These are phyloP conservation scores for Termitomyces bulborhizus DNA, from an alignment of 768 basidiomycete genomes.

Conservation along the genomic window DNA sequence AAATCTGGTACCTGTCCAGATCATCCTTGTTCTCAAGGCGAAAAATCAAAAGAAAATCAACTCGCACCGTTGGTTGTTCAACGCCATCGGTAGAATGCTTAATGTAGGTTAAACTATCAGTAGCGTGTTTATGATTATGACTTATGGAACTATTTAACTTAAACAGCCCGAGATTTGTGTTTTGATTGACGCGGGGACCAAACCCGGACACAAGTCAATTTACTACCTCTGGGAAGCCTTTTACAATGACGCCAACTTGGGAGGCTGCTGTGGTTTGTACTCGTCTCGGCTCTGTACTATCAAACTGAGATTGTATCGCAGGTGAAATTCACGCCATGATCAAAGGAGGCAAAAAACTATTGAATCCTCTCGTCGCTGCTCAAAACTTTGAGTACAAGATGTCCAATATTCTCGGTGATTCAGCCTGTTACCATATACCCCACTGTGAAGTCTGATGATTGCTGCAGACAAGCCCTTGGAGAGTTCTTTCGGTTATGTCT, in stretches of 20 bases:
- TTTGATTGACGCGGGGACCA: slow-evolving; percentile 92
- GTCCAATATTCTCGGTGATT: slow-evolving; percentile 86
- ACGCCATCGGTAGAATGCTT: slow-evolving; percentile 80
- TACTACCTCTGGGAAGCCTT: slow-evolving; percentile 95
- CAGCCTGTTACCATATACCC: neutral
- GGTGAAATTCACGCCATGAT: slow-evolving; percentile 95
- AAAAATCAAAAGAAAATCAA: slow-evolving; percentile 97
- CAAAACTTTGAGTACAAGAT: slow-evolving; percentile 99
- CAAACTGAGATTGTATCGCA: slow-evolving; percentile 7
- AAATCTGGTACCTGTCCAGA: slow-evolving; percentile 89
- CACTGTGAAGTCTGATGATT: neutral
- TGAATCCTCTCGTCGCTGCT: slow-evolving; percentile 90
- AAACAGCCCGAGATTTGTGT: slow-evolving; percentile 84
- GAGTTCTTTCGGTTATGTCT: slow-evolving; percentile 93
- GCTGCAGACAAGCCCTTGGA: slow-evolving; percentile 82
- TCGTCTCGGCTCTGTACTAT: neutral
- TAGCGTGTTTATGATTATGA: neutral
- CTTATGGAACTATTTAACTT: neutral
- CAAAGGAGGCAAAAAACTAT: slow-evolving; percentile 82
- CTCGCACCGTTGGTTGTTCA: slow-evolving; percentile 94
- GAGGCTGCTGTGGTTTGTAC: slow-evolving; percentile 73
- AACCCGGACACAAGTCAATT: slow-evolving; percentile 93
- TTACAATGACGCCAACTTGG: slow-evolving; percentile 71
- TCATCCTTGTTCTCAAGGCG: slow-evolving; percentile 87
- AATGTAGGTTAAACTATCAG: slow-evolving; percentile 38